phyloP scores from a whole-genome alignment of 2,329 filamentous ascomycete species.

The Colletotrichum sp. region DNA sequence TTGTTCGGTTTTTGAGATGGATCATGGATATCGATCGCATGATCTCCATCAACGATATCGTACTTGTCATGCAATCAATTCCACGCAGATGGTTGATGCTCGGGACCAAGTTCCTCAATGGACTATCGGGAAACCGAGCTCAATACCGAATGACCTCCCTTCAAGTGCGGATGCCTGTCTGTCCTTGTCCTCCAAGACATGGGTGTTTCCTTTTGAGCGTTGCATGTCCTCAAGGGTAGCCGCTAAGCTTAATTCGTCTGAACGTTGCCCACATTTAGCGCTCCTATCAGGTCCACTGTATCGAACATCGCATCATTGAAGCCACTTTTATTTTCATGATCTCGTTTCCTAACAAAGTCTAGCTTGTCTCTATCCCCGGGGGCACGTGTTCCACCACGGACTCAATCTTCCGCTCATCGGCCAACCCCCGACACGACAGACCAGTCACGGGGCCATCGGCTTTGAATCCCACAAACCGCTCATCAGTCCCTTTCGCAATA shows the following conservation, averaged over 20 bases:
- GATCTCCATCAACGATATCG: not conserved
- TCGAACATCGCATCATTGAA: not conserved
- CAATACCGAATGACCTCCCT: not conserved
- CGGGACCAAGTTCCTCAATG: not conserved
- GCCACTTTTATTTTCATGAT: not conserved
- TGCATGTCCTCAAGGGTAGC: not conserved
- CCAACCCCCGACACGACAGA: not conserved
- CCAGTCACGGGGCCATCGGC: not conserved
- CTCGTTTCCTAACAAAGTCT: not conserved
- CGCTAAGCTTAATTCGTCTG: constrained; percentile 9
- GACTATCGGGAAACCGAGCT: not conserved
- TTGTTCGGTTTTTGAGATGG: not conserved
- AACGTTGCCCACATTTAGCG: not conserved
- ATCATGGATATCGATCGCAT: not conserved
- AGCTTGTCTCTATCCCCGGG: not conserved
- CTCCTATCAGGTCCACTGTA: not conserved
- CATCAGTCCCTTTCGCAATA: not conserved
- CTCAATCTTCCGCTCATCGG: not conserved
- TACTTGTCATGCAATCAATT: not conserved
- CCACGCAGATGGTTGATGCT: not conserved
- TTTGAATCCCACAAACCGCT: not conserved
- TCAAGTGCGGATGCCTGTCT: not conserved
- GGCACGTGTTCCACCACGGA: not conserved
- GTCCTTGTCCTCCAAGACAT: not conserved
- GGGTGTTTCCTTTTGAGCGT: not conserved